Evolutionary conservation across 306 rosid species (phyloP), one percentile per base, ranked within the genome.

Genomic region (Cicer judaicum): DNA sequence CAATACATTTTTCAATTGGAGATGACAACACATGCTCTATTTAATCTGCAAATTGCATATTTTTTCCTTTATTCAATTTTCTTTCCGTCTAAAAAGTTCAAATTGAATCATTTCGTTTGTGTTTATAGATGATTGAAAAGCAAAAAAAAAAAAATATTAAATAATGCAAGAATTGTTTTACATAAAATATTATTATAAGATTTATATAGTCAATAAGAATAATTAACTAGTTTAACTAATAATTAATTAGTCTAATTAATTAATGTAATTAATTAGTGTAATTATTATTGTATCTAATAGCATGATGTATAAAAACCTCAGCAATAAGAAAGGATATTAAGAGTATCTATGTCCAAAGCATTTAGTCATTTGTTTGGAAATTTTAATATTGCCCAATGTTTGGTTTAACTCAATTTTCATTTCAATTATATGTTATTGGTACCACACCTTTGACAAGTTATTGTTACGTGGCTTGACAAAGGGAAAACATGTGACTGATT

Each of bases 401-500:
- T 29, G 36, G 36, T 29, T 29, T 29, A 29, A 3, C 5, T 29
- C 36, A 29, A 29, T 29, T 3, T 29, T 29, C 36, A 29, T 29
- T 29, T 29, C 36, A 29, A 29, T 29, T 29, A 29, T 29, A 29
- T 29, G 36, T 29, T 29, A 29, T 29, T 29, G 36, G 4, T 29
- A 29, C 36, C 36, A 29, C 36, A 29, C 36, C 36, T 29, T 29
- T 29, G 36, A 29, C 36, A 29, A 29, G 36, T 29, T 29, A 29
- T 29, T 29, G 36, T 29, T 29, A 29, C 36, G 36, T 29, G 44
- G 54, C 48, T 41, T 13, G 49, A 47, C 8, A 75, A 63, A 49
- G 42, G 67, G 47, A 76, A 47, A 8, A 39, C 49, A n/a, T 7
- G 66, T 70, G 59, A 36, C 76, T 39, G 74, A 75, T 75, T 64